Base-by-base conservation (phyloP, 208 protist genomes). In the Blechomonas ayalai region DNA sequence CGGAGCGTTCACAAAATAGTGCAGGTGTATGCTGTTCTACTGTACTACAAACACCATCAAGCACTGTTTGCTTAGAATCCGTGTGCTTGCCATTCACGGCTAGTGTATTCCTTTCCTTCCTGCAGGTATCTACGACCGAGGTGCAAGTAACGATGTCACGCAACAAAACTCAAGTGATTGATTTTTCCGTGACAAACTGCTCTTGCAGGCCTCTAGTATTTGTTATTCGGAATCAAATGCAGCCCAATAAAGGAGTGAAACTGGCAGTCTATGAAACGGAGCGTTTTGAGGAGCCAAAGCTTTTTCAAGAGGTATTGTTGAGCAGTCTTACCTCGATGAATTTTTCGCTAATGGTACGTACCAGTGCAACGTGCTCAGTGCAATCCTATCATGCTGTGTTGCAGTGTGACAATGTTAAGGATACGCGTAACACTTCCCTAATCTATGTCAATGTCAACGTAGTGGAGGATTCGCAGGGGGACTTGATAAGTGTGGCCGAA, bases 401-500 rank as follows among this genome's bases (percentile, higher is more conserved):
- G 15, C 80, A 89, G 49, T 92, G 83, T 29, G 83, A 92, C 44
- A 92, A 92, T 55, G 51, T 92, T 25, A 59, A 65, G 19, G 75
- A 92, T 40, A 41, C 41, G 8, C 63, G 72, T 25, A 92, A 92
- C 34, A 76, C 66, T 3, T 54, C 49, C 4, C 54, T 75, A n/a
- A 39, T 92, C 10, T 73, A 81, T 37, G 68, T 92, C 8, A 80
- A 61, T 40, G 62, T 89, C 13, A 84, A 78, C 43, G 63, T 84
- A 19, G 67, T 68, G 0, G 48, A 55, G 2, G 73, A 86, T 18
- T 68, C 68, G n/a, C 68, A 84, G 36, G 82, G 67, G 18, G 74
- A 86, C 36, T 32, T 89, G 20, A 49, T 92, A 10, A 72, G 44
- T 2, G 36, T 87, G 12, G 53, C 61, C 2, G 63, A 84, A 19